These are phyloP conservation scores for Chalciporus sp. DNA, from an alignment of 1,284 basidiomycete genomes.

Conservation along the genomic window DNA sequence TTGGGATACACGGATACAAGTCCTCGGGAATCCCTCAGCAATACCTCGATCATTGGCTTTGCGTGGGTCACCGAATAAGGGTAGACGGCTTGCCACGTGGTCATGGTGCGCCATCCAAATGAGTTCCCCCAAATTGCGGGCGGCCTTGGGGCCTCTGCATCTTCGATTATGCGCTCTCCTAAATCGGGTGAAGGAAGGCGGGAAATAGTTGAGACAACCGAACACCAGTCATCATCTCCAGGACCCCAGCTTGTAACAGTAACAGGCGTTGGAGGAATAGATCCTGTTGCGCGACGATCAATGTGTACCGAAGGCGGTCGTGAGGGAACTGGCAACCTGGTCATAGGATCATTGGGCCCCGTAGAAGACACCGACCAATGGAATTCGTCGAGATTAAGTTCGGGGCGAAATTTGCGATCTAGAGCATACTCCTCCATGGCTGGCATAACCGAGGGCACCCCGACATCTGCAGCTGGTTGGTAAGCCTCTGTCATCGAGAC, in stretches of 20 bases:
- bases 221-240: conserved; percentile 19
- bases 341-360: conserved; percentile 53
- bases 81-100: conserved; percentile 28
- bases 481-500: conserved; percentile 47
- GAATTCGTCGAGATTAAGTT: conserved; percentile 57
- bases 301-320: conserved; percentile 51
- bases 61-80: conserved; percentile 14
- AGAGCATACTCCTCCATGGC: conserved; percentile 28
- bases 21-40: conserved; percentile 8
- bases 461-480: conserved; percentile 16
- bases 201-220: conserved; percentile 9
- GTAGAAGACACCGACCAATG: conserved; percentile 67
- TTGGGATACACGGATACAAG: conserved; percentile 34
- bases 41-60: conserved; percentile 3
- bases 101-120: conserved; percentile 25
- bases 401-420: conserved; percentile 4
- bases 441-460: neutral
- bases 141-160: conserved; percentile 25
- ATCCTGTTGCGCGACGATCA: conserved; percentile 53
- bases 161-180: conserved; percentile 43
- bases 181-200: conserved; percentile 37
- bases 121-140: conserved; percentile 42
- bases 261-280: conserved; percentile 54
- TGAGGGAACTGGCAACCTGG: conserved; percentile 39
- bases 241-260: conserved; percentile 37